A percentile compares a stretch with the other conserved stretches of the same genome.
Conservation (phyloP, 23 red algal species). For the Gracilariopsis chorda region DNA sequence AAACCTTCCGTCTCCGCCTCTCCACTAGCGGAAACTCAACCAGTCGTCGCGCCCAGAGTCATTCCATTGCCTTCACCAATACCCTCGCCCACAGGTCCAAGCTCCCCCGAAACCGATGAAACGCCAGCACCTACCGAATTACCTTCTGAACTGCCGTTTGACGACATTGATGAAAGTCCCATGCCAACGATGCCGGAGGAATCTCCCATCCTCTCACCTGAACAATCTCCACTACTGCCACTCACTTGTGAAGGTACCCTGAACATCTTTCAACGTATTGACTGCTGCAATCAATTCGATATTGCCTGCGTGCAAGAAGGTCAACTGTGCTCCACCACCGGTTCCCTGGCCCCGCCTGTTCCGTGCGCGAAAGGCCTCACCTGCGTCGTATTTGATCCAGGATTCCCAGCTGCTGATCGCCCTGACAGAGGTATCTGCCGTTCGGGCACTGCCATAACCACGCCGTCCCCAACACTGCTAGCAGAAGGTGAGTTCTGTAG, state of each 20-base stretch:
- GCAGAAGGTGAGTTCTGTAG: not conserved
- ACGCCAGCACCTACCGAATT: not conserved
- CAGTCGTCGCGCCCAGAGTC: not conserved
- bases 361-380: constrained; percentile 16
- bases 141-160: not conserved
- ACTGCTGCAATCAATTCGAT: constrained; percentile 36
- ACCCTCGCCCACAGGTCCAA: not conserved
- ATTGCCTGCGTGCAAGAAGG: constrained; percentile 38
- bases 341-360: constrained; percentile 26
- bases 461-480: not conserved
- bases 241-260: not conserved
- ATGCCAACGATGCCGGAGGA: not conserved
- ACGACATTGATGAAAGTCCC: not conserved
- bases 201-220: not conserved
- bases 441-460: not conserved
- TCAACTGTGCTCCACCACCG: constrained; percentile 17
- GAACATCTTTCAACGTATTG: not conserved
- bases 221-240: not conserved
- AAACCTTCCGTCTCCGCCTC: not conserved
- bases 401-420: constrained; percentile 18
- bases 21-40: not conserved
- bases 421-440: constrained; percentile 15
- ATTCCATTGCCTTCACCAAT: not conserved
- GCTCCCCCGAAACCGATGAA: no score
- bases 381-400: constrained; percentile 16